Evolutionary conservation across 1,284 basidiomycete species (phyloP).

Genomic region (Pyrrhoderma lamaoense): DNA sequence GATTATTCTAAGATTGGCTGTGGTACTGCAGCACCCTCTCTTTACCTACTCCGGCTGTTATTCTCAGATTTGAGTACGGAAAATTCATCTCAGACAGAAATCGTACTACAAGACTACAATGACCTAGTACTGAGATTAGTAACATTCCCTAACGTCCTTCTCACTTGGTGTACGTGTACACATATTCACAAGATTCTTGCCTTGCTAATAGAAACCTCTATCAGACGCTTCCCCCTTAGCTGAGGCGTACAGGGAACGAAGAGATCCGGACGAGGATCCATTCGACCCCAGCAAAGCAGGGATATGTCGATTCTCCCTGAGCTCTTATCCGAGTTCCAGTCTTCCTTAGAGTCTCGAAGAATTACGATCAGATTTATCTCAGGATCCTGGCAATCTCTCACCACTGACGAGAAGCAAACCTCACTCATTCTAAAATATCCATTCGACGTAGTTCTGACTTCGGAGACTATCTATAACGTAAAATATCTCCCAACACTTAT

Average conservation of each 20-base stretch:
- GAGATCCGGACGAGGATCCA: slow-evolving; percentile 26
- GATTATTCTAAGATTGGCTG: slow-evolving; percentile 69
- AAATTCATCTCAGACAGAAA: slow-evolving; percentile 32
- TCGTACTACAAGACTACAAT: slow-evolving; percentile 97
- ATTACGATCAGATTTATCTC: slow-evolving; percentile 72
- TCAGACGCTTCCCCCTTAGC: slow-evolving; percentile 48
- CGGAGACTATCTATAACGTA: slow-evolving; percentile 87
- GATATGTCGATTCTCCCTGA: slow-evolving; percentile 57
- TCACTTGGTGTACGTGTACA: slow-evolving; percentile 72
- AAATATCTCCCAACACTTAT: slow-evolving; percentile 66
- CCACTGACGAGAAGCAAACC: slow-evolving; percentile 16
- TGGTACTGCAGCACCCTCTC: slow-evolving; percentile 82
- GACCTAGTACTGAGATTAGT: slow-evolving; percentile 74
- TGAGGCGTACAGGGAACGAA: slow-evolving; percentile 30
- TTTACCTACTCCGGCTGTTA: slow-evolving; percentile 65
- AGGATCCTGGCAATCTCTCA: slow-evolving; percentile 64
- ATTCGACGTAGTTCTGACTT: slow-evolving; percentile 78
- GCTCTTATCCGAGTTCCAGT: slow-evolving; percentile 59
- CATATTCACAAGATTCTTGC: neutral
- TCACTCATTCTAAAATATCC: neutral
- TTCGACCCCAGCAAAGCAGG: slow-evolving; percentile 30
- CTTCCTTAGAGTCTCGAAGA: slow-evolving; percentile 43
- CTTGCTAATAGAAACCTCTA: neutral
- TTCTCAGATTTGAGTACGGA: slow-evolving; percentile 29
- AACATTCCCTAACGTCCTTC: slow-evolving; percentile 83